Evolutionary conservation across 352 stramenopile species (phyloP).

Genomic region (Aphanomyces cochlioides): DNA sequence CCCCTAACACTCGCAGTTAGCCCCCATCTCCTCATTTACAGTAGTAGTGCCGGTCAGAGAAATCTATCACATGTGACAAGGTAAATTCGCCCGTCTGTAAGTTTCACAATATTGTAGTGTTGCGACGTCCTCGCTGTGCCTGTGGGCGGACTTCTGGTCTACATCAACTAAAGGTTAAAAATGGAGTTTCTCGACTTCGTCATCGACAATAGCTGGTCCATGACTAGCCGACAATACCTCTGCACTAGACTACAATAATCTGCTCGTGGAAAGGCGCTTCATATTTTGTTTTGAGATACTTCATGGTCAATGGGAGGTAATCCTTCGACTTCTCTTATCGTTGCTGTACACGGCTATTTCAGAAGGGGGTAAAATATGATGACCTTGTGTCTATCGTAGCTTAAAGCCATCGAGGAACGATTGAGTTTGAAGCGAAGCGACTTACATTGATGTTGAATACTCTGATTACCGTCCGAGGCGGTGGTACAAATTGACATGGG

Average conservation of each 20-base stretch:
- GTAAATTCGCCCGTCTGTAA: no score
- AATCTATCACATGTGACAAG: no score
- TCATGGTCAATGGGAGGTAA: conserved; percentile 70
- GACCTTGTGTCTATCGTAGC: conserved; percentile 76
- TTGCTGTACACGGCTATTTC: conserved; percentile 60
- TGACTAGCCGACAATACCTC: conserved; percentile 42
- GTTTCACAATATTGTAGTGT: no score
- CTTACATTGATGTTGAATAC: conserved; percentile 45
- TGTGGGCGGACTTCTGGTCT: no score
- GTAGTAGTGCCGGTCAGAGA: no score
- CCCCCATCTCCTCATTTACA: no score
- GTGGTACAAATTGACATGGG: conserved; percentile 51
- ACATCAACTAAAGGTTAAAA: no score
- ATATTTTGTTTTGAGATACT: conserved; percentile 72
- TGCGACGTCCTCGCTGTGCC: no score
- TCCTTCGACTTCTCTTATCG: conserved; percentile 57
- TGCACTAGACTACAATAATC: conserved; percentile 66
- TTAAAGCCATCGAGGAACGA: conserved; percentile 43
- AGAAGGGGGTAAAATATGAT: conserved; percentile 38
- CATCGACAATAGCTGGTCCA: no score
- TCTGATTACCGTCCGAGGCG: conserved; percentile 39
- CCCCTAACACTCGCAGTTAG: no score
- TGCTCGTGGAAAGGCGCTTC: conserved; percentile 52
- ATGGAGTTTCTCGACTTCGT: no score
- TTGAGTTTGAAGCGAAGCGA: conserved; percentile 51